Conservation (phyloP, 192 early-diverging fungal species). For the Allomyces arbusculus region DNA sequence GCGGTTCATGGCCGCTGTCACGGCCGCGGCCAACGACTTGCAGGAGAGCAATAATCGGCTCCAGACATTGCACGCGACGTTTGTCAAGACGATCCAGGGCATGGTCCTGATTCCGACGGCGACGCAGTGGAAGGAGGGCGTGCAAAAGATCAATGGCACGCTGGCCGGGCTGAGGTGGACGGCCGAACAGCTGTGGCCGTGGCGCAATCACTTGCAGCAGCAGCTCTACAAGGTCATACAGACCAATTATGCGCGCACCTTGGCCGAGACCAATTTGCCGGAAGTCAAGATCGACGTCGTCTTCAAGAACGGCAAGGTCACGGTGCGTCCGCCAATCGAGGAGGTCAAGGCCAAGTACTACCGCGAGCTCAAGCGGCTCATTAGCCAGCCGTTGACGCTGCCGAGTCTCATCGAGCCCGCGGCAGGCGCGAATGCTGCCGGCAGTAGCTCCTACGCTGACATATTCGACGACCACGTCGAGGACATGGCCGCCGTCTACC, state of each 20-base stretch:
- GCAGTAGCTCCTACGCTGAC: slow-evolving; percentile 12
- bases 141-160: slow-evolving; percentile 17
- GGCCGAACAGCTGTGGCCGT: slow-evolving; percentile 17
- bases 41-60: slow-evolving; percentile 23
- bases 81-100: slow-evolving; percentile 15
- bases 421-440: slow-evolving; percentile 2
- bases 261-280: slow-evolving; percentile 25
- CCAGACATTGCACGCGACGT: slow-evolving; percentile 19
- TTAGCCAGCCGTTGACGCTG: slow-evolving; percentile 29
- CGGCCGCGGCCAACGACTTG: slow-evolving; percentile 17
- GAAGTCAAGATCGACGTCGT: slow-evolving; percentile 35
- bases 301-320: slow-evolving; percentile 29
- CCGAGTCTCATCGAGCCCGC: slow-evolving; percentile 19
- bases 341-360: slow-evolving; percentile 43
- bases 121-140: slow-evolving; percentile 30
- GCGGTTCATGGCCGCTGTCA: slow-evolving; percentile 21
- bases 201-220: slow-evolving; percentile 32
- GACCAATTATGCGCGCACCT: slow-evolving; percentile 23
- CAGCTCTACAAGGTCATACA: slow-evolving; percentile 39
- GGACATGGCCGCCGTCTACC: slow-evolving; percentile 22
- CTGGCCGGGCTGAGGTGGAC: slow-evolving; percentile 13
- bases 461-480: slow-evolving; percentile 26
- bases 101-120: slow-evolving; percentile 23
- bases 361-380: slow-evolving; percentile 38
- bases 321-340: slow-evolving; percentile 31